phyloP scores from a whole-genome alignment of 2,329 filamentous ascomycete species.

The Leptographium procerum region DNA sequence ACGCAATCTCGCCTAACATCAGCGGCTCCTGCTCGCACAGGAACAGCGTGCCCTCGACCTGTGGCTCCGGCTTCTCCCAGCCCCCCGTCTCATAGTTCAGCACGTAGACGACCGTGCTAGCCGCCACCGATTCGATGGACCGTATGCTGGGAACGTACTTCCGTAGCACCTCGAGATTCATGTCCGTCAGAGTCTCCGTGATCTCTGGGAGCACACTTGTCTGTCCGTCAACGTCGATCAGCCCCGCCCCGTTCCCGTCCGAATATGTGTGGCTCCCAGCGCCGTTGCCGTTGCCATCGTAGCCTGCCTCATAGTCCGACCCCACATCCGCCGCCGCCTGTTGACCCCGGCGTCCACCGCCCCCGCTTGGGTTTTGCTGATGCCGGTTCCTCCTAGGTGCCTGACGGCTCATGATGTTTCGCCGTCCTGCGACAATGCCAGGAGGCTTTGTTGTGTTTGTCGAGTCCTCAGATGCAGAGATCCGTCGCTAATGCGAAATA shows the following conservation, averaged over 20 bases:
- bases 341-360: constrained; percentile 17
- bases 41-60: constrained; percentile 77
- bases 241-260: background rate
- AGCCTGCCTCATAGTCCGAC: background rate
- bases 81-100: constrained; percentile 52
- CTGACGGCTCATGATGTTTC: constrained; percentile 28
- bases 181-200: constrained; percentile 40
- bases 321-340: background rate
- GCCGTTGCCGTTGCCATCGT: background rate
- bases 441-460: background rate
- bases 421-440: background rate
- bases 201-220: background rate
- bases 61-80: constrained; percentile 69
- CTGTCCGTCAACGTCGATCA: background rate
- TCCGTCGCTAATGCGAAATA: background rate
- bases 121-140: constrained; percentile 66
- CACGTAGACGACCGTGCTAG: constrained; percentile 77
- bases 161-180: constrained; percentile 76
- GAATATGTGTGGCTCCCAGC: background rate
- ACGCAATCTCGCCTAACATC: constrained; percentile 22
- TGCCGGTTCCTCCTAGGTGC: constrained; percentile 25
- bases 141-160: constrained; percentile 68
- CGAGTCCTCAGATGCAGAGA: background rate
- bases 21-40: constrained; percentile 55
- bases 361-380: constrained; percentile 15